A percentile compares a stretch with the other conserved stretches of the same genome.
Conservation (phyloP, 1,284 basidiomycete genomes). For the Hemileia vastatrix region DNA sequence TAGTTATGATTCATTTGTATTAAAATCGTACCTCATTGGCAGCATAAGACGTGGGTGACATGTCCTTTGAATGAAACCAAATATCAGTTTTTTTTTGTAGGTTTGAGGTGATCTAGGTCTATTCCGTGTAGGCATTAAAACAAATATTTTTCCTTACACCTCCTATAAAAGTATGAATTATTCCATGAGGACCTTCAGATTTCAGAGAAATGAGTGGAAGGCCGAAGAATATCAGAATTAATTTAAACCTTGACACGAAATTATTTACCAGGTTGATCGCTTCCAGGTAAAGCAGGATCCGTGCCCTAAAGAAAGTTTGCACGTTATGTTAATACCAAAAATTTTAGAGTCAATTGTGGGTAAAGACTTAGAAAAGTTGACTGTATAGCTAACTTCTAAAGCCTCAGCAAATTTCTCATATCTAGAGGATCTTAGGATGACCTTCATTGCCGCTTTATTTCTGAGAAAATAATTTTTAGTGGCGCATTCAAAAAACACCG, state of each 20-base stretch:
- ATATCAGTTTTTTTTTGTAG: too few relatives aligned
- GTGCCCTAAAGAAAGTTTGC: constrained; percentile 5
- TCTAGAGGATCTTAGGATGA: not conserved
- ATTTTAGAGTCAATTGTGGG: too few relatives aligned
- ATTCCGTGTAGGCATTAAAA: too few relatives aligned
- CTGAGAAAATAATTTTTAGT: not conserved
- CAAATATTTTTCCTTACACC: not conserved
- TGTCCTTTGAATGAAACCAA: too few relatives aligned
- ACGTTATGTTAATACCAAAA: too few relatives aligned
- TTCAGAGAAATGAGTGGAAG: too few relatives aligned
- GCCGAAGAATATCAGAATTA: too few relatives aligned
- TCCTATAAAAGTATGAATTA: constrained; percentile 17
- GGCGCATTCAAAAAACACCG: not conserved
- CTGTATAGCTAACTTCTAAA: not conserved
- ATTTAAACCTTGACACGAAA: too few relatives aligned
- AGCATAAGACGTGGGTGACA: constrained; percentile 16
- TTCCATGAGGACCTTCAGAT: constrained; percentile 13
- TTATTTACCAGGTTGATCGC: not conserved
- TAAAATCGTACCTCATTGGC: constrained; percentile 19
- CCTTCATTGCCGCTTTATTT: not conserved
- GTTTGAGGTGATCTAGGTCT: too few relatives aligned
- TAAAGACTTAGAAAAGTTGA: too few relatives aligned
- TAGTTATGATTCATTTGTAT: too few relatives aligned
- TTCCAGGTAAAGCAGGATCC: constrained; percentile 1
- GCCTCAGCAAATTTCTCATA: constrained; percentile 13